Percentiles rank a stretch among this genome's conserved stretches.
Conservation (phyloP, 345 rosid genomes). For the Microthlaspi erraticum region DNA sequence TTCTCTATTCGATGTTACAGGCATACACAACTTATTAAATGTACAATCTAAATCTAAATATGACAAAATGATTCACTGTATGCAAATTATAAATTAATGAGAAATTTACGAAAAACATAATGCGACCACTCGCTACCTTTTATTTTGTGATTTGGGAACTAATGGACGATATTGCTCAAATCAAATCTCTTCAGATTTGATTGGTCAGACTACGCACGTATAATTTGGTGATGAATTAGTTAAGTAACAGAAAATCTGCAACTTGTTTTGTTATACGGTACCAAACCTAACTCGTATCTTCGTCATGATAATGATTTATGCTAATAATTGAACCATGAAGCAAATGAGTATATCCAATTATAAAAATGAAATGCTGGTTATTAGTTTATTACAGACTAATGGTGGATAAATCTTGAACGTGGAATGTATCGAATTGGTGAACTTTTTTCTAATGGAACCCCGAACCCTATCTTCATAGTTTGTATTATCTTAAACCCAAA, state of each 20-base stretch:
- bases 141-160: conserved; percentile 29
- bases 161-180: conserved; percentile 19
- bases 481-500: not conserved
- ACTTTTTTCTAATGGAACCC: not conserved
- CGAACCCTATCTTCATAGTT: not conserved
- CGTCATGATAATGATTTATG: conserved; percentile 18
- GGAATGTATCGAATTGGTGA: conserved; percentile 13
- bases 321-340: conserved; percentile 32
- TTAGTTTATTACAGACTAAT: conserved; percentile 8
- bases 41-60: conserved; percentile 1
- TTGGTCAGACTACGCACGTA: conserved; percentile 45
- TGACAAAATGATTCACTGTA: conserved; percentile 25
- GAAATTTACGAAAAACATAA: conserved; percentile 13
- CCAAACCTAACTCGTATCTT: conserved; percentile 45
- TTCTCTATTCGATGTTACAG: not conserved
- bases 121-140: conserved; percentile 39
- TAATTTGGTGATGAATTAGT: conserved; percentile 25
- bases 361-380: conserved; percentile 7
- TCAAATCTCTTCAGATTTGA: conserved; percentile 36
- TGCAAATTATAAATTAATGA: not conserved
- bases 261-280: conserved; percentile 26
- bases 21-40: not conserved
- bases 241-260: conserved; percentile 13
- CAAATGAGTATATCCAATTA: conserved; percentile 9
- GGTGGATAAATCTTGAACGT: conserved; percentile 30